phyloP scores from a whole-genome alignment of 148 eudicot species.

The Fagopyrum esculentum region DNA sequence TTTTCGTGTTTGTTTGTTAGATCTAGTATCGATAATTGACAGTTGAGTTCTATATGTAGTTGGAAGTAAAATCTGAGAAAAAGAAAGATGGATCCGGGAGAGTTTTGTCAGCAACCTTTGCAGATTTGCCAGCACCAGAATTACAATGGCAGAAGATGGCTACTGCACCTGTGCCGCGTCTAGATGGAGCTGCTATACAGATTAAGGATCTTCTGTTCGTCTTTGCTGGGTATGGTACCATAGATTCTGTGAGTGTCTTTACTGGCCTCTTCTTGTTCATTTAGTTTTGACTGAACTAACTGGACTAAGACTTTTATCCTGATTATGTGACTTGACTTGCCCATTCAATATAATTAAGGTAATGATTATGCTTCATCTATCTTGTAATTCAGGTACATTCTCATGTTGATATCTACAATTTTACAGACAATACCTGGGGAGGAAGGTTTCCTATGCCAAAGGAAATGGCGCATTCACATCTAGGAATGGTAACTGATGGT shows the following conservation, averaged over 20 bases:
- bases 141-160: constrained; percentile 87
- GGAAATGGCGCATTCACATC: constrained; percentile 99
- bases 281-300: background rate
- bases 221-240: constrained; percentile 95
- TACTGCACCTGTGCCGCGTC: constrained; percentile 75
- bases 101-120: constrained; percentile 72
- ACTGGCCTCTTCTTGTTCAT: background rate
- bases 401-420: constrained; percentile 94
- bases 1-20: background rate
- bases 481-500: constrained; percentile 98
- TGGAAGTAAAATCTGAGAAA: constrained; percentile 21
- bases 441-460: constrained; percentile 97
- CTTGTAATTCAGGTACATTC: constrained; percentile 71
- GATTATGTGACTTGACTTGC: background rate
- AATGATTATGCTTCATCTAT: constrained; percentile 1
- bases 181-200: constrained; percentile 96
- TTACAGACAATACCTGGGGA: constrained; percentile 84
- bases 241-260: constrained; percentile 56
- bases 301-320: background rate
- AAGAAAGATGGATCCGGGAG: constrained; percentile 30
- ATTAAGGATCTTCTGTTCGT: constrained; percentile 76
- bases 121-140: constrained; percentile 80
- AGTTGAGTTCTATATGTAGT: constrained; percentile 18
- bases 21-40: background rate
- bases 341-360: background rate